Base-by-base conservation (phyloP, 108 stramenopile genomes). In the Nitzschia sp. region DNA sequence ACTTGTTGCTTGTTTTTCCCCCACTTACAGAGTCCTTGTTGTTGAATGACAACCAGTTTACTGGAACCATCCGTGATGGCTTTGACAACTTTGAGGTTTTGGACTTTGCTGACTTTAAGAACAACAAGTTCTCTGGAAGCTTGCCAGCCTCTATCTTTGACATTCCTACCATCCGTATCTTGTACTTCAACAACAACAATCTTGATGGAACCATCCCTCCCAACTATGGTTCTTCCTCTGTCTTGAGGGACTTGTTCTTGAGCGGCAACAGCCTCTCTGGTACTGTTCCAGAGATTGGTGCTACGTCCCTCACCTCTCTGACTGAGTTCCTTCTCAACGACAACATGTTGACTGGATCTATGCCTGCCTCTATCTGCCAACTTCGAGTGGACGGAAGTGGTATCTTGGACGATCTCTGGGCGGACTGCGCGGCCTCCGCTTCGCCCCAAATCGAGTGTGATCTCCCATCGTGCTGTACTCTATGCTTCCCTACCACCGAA, bases 181-280 rank as follows among this genome's bases (percentile, higher is more conserved):
- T 90, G 53, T 90, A 77, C 37, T 52, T 79, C 19, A 63, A 81
- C 24, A 62, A 65, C 21, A 90, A 90, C 55, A 50, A 68, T 7
- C 44, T 90, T 29, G 78, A 50, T 41, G 86, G 86, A 29, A 67
- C 59, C 20, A 51, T 83, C 7, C 83, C 83, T 54, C 24, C 43
- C 8, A 67, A 39, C 50, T 63, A 56, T 61, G 42, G 56, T 6
- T 50, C 41, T 50, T 63, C 75, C 9, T 44, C 66, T 22, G 64
- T 67, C 40, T 55, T 78, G 20, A 53, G 63, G 37, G 77, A 78
- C 48, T 51, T 78, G 8, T 70, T 55, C 53, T 53, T 78, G 51
- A 62, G 53, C 37, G 69, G 62, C 26, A 80, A 80, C 40, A 41
- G 25, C 3, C 51, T 80, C 17, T 41, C 73, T 7, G 79, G 79